phyloP scores from a whole-genome alignment of 495 filamentous ascomycete species.

The Hypoxylon intermedium region DNA sequence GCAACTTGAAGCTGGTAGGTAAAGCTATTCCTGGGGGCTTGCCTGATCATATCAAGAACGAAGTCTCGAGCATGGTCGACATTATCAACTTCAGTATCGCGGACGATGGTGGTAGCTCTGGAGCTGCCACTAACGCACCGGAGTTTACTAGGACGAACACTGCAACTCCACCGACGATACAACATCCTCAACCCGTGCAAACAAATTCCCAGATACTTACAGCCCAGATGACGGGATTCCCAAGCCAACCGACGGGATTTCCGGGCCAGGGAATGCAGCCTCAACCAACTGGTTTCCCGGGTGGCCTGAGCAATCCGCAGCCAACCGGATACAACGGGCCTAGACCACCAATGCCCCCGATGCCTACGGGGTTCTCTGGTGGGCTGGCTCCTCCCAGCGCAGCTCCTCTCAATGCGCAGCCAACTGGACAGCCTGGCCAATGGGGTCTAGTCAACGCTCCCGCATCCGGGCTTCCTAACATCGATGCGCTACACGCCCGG shows the following conservation, averaged over 20 bases:
- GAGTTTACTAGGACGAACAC: constrained; percentile 76
- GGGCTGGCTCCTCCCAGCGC: constrained; percentile 69
- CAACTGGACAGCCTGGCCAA: constrained; percentile 94
- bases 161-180: constrained; percentile 72
- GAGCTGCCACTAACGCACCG: constrained; percentile 71
- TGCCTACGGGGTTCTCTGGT: constrained; percentile 82
- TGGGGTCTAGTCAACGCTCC: constrained; percentile 98
- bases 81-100: constrained; percentile 95
- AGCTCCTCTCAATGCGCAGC: constrained; percentile 82
- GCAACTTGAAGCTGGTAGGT: constrained; percentile 88
- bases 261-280: constrained; percentile 58
- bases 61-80: constrained; percentile 99
- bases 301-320: constrained; percentile 57
- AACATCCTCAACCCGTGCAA: constrained; percentile 84
- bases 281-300: constrained; percentile 64
- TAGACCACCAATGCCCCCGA: constrained; percentile 90
- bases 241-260: constrained; percentile 59
- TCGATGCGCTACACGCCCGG: constrained; percentile 89
- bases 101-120: constrained; percentile 68
- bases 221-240: constrained; percentile 78
- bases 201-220: constrained; percentile 78
- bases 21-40: constrained; percentile 76
- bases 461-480: constrained; percentile 86
- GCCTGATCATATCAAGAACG: constrained; percentile 88
- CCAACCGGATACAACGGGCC: constrained; percentile 73